phyloP scores from a whole-genome alignment of 306 rosid species.

The Hippophae gyantsensis region DNA sequence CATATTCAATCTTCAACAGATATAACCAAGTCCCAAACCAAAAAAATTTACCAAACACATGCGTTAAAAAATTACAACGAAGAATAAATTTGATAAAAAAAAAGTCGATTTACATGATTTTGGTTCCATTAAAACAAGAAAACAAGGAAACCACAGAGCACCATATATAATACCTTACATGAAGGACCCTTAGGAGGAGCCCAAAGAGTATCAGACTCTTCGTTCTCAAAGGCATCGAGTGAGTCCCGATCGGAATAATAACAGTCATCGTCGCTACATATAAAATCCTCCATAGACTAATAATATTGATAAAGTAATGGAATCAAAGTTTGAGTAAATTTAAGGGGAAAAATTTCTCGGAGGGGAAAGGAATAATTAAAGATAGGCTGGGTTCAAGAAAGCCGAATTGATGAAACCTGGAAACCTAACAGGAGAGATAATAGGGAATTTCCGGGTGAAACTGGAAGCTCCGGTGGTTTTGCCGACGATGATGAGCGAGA shows the following conservation, averaged over 20 bases:
- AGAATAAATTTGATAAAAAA: background rate
- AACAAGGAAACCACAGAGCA: background rate
- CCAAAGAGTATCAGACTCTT: constrained; percentile 35
- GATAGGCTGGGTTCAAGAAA: background rate
- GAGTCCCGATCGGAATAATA: constrained; percentile 64
- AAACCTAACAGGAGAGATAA: constrained; percentile 17
- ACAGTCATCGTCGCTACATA: constrained; percentile 55
- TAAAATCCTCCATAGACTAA: constrained; percentile 39
- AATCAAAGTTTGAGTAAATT: background rate
- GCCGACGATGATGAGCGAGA: constrained; percentile 15
- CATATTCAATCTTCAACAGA: too few relatives aligned
- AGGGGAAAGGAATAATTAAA: background rate
- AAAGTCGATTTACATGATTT: background rate
- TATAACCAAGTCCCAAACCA: too few relatives aligned
- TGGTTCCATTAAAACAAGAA: background rate
- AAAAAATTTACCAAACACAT: too few relatives aligned
- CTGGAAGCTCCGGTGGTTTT: constrained; percentile 18
- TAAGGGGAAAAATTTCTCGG: too few relatives aligned
- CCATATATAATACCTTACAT: constrained; percentile 46
- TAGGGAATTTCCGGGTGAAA: background rate
- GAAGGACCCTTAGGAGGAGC: constrained; percentile 46
- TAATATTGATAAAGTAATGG: background rate
- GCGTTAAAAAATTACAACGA: too few relatives aligned
- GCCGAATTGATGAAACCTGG: constrained; percentile 1
- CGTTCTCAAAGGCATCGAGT: constrained; percentile 41